A percentile compares a stretch with the other conserved stretches of the same genome.
Conservation (phyloP, 768 basidiomycete genomes). For the Hemileccinum impolitum region DNA sequence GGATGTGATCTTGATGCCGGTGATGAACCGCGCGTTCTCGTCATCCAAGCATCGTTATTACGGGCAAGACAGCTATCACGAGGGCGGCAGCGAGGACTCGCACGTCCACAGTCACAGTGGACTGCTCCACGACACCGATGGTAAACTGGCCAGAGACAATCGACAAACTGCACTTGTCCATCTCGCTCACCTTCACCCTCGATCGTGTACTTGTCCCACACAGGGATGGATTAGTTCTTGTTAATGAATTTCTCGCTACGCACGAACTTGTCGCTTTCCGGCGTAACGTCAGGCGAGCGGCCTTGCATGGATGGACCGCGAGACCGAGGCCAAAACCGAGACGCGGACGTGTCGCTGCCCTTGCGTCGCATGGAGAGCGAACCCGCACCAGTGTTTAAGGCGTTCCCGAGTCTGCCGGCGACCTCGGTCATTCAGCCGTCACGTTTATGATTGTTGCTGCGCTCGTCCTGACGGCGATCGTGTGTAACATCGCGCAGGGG, state of each 20-base stretch:
- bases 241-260: conserved; percentile 10
- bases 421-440: conserved; percentile 3
- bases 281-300: neutral
- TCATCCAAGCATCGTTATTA: conserved; percentile 22
- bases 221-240: conserved; percentile 24
- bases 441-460: no score
- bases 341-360: neutral
- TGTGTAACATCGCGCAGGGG: no score
- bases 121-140: conserved; percentile 4
- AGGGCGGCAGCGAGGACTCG: neutral
- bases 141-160: neutral
- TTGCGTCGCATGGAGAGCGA: neutral
- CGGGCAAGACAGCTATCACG: conserved; percentile 8
- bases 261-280: neutral
- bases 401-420: conserved; percentile 11
- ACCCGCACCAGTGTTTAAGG: conserved; percentile 6
- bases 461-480: no score
- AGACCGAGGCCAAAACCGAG: neutral
- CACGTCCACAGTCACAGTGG: neutral
- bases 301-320: neutral
- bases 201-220: conserved; percentile 9
- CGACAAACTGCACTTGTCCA: conserved; percentile 5
- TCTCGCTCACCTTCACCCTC: conserved; percentile 17
- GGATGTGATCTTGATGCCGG: conserved; percentile 11
- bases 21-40: conserved; percentile 18